Conservation (phyloP, 2,329 filamentous ascomycete genomes). For the Amauroascus niger region DNA sequence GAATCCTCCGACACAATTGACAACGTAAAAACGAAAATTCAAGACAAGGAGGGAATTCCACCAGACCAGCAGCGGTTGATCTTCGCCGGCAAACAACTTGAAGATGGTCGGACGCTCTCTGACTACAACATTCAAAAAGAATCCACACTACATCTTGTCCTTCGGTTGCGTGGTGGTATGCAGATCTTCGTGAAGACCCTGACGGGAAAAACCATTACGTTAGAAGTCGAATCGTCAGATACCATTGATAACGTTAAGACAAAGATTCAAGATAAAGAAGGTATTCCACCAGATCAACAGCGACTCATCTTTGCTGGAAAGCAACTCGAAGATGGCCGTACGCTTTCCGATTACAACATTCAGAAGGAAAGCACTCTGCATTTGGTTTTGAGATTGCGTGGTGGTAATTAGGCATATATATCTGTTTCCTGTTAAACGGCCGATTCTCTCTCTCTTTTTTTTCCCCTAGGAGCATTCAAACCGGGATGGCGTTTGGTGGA, state of each 20-base stretch:
- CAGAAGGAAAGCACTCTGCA: conserved; percentile 83
- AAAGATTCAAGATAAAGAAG: conserved; percentile 75
- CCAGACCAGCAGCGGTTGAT: conserved; percentile 91
- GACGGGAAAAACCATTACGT: conserved; percentile 82
- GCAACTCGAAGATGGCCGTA: conserved; percentile 86
- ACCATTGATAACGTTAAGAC: conserved; percentile 92
- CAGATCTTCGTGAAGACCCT: conserved; percentile 51
- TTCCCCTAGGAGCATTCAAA: conserved; percentile 3
- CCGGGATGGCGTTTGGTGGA: conserved; percentile 8
- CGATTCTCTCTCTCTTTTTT: conserved; percentile 38
- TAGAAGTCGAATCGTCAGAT: conserved; percentile 80
- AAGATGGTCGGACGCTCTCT: conserved; percentile 79
- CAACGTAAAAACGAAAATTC: conserved; percentile 89
- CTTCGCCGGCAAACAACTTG: conserved; percentile 86
- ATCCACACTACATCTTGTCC: conserved; percentile 68
- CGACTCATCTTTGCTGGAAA: conserved; percentile 89
- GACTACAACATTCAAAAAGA: conserved; percentile 98
- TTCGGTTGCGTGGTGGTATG: conserved; percentile 71
- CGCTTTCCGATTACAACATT: conserved; percentile 90
- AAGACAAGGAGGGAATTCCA: conserved; percentile 72
- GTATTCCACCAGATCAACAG: conserved; percentile 90
- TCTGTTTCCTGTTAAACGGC: conserved; percentile 64
- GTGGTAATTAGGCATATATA: conserved; percentile 67
- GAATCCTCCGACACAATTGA: conserved; percentile 86
- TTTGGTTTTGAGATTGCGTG: conserved; percentile 68